Percentiles rank a stretch among this genome's conserved stretches.
These are phyloP conservation scores for Calonectria crousiana DNA, from an alignment of 2,329 filamentous ascomycete species.

Conservation along the genomic window DNA sequence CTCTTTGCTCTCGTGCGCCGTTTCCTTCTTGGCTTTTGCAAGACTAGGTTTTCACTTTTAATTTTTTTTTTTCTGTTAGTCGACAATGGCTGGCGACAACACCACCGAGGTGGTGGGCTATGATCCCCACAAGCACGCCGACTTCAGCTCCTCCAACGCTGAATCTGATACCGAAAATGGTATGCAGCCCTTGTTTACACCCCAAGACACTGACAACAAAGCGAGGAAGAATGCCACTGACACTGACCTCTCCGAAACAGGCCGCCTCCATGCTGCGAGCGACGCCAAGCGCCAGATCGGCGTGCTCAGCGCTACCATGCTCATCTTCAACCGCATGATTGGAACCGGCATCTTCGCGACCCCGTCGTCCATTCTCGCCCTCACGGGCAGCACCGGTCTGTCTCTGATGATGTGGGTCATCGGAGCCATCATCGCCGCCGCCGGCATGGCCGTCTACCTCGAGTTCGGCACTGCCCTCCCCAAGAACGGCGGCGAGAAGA, in stretches of 20 bases:
- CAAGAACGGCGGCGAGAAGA: constrained; percentile 74
- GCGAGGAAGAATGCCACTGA: not conserved
- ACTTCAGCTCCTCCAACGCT: constrained; percentile 21
- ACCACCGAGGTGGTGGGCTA: constrained; percentile 30
- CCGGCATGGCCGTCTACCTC: constrained; percentile 74
- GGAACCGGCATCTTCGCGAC: constrained; percentile 77
- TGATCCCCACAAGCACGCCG: constrained; percentile 21
- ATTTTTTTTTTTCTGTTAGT: not conserved
- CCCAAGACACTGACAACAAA: not conserved
- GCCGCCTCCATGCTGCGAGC: constrained; percentile 53
- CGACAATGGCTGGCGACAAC: constrained; percentile 38
- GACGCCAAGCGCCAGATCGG: constrained; percentile 68
- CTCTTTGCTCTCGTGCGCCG: not conserved
- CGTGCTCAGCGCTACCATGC: constrained; percentile 65
- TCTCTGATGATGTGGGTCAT: constrained; percentile 73
- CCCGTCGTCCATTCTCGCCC: constrained; percentile 67
- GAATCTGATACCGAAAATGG: constrained; percentile 41
- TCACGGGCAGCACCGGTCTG: constrained; percentile 72
- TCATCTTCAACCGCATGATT: constrained; percentile 75
- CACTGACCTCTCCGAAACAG: constrained; percentile 24
- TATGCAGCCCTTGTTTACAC: constrained; percentile 18
- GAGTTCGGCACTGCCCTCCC: constrained; percentile 76
- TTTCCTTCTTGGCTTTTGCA: not conserved
- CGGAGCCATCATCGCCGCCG: constrained; percentile 71
- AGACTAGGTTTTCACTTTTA: not conserved